These are phyloP conservation scores for Epichloe glyceriae DNA, from an alignment of 2,329 filamentous ascomycete species.

Conservation along the genomic window DNA sequence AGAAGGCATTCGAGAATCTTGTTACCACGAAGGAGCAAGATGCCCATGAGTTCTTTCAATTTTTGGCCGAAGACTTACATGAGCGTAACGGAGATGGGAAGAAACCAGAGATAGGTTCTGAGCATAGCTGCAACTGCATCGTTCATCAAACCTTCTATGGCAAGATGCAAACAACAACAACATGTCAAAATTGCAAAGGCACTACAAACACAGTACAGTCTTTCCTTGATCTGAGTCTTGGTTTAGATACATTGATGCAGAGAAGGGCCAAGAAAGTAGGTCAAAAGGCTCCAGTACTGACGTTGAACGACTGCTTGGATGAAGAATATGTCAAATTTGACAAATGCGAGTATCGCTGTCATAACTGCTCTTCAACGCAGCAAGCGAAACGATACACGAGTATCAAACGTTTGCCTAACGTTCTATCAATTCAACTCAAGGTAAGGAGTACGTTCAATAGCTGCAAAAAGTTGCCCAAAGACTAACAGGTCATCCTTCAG, in stretches of 20 bases:
- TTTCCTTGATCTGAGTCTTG: constrained; percentile 80
- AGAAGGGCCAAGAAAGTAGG: constrained; percentile 44
- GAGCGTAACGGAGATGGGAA: constrained; percentile 63
- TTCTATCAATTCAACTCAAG: constrained; percentile 87
- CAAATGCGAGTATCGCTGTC: constrained; percentile 80
- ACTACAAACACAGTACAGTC: constrained; percentile 74
- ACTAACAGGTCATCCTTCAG: constrained; percentile 18
- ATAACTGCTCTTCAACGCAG: constrained; percentile 62
- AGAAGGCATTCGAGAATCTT: constrained; percentile 56
- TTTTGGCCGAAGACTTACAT: constrained; percentile 83
- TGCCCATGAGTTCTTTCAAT: constrained; percentile 94
- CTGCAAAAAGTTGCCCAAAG: neutral
- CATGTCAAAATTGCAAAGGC: constrained; percentile 76
- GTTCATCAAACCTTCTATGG: constrained; percentile 93
- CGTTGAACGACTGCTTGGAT: constrained; percentile 62
- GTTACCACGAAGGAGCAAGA: constrained; percentile 94
- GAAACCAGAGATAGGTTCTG: constrained; percentile 43
- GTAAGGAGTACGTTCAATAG: constrained; percentile 27
- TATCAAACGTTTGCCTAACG: constrained; percentile 75
- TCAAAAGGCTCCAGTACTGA: constrained; percentile 30
- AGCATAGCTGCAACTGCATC: constrained; percentile 69
- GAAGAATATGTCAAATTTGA: constrained; percentile 79
- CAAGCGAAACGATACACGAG: constrained; percentile 74
- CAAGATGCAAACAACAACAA: constrained; percentile 79
- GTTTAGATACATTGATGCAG: constrained; percentile 64